A percentile compares a stretch with the other conserved stretches of the same genome.
These are phyloP conservation scores for Rhododendron griersonianum DNA, from an alignment of 148 eudicot species.

Conservation along the genomic window DNA sequence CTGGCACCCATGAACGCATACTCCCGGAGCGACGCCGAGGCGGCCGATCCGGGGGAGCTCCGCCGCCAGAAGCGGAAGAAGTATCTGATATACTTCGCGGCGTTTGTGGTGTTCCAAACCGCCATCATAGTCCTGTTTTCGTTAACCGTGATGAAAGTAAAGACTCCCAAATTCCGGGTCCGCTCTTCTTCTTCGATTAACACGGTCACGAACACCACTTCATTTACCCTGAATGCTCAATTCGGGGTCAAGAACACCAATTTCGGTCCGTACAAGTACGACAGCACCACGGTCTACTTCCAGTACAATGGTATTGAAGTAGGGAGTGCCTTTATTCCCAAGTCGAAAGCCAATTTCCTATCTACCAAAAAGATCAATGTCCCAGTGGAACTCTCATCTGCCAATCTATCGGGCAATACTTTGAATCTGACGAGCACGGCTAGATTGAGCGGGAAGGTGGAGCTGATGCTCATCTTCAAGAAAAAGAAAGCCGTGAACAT, in stretches of 20 bases:
- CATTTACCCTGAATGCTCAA: constrained; percentile 7
- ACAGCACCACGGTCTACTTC: neutral
- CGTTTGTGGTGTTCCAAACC: neutral
- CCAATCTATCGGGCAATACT: neutral
- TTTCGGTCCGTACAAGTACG: constrained; percentile 8
- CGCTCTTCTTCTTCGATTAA: neutral
- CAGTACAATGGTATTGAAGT: neutral
- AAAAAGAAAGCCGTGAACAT: constrained; percentile 10
- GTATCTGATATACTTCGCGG: neutral
- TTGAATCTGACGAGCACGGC: neutral
- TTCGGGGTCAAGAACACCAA: constrained; percentile 19
- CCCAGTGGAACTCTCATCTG: neutral
- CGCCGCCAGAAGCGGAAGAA: constrained; percentile 1
- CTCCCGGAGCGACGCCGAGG: neutral
- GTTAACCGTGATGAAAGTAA: constrained; percentile 1
- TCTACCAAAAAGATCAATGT: constrained; percentile 17
- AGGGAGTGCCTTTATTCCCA: constrained; percentile 5
- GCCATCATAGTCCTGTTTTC: neutral
- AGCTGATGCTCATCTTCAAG: constrained; percentile 11
- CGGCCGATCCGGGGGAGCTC: neutral
- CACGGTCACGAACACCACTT: neutral
- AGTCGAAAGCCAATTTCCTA: neutral
- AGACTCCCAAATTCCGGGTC: neutral
- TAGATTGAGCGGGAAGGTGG: constrained; percentile 18
- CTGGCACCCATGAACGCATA: neutral